These are phyloP conservation scores for Exophiala aquamarina DNA, from an alignment of 2,329 filamentous ascomycete species.

Conservation along the genomic window DNA sequence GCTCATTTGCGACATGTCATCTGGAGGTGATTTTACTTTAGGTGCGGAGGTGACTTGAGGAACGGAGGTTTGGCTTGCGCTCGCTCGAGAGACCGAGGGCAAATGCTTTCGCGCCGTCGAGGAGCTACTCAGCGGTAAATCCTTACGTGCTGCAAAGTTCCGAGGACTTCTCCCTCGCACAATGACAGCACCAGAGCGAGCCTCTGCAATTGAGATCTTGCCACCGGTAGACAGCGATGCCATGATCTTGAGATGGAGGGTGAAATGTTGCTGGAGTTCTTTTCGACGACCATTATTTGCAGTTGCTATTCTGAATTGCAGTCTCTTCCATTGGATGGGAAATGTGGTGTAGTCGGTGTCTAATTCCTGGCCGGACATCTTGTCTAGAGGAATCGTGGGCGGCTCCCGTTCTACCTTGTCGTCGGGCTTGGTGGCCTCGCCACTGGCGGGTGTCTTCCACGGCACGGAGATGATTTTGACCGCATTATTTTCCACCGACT, in stretches of 20 bases:
- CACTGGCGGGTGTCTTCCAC: conserved; percentile 90
- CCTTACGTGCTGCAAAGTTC: conserved; percentile 92
- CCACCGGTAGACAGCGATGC: conserved; percentile 80
- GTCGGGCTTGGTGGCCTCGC: conserved; percentile 53
- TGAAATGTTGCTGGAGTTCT: conserved; percentile 94
- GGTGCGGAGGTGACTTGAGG: conserved; percentile 28
- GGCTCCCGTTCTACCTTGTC: conserved; percentile 82
- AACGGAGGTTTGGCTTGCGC: conserved; percentile 22
- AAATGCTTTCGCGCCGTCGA: conserved; percentile 73
- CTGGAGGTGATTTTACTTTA: conserved; percentile 23
- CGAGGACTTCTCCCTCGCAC: conserved; percentile 89
- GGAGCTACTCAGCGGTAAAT: conserved; percentile 81
- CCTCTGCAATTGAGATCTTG: conserved; percentile 78
- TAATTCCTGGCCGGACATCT: conserved; percentile 64
- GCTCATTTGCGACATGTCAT: conserved; percentile 18
- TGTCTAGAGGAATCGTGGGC: conserved; percentile 71
- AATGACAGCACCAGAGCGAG: conserved; percentile 86
- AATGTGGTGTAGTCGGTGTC: conserved; percentile 87
- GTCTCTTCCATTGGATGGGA: conserved; percentile 87
- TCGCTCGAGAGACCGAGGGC: conserved; percentile 32
- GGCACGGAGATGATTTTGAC: conserved; percentile 95
- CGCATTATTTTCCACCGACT: conserved; percentile 88
- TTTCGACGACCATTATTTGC: conserved; percentile 94
- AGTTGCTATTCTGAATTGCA: conserved; percentile 93
- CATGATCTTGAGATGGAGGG: conserved; percentile 81